Evolutionary conservation across 2,329 filamentous ascomycete genomes (phyloP).

Genomic region (Didymella segeticola): DNA sequence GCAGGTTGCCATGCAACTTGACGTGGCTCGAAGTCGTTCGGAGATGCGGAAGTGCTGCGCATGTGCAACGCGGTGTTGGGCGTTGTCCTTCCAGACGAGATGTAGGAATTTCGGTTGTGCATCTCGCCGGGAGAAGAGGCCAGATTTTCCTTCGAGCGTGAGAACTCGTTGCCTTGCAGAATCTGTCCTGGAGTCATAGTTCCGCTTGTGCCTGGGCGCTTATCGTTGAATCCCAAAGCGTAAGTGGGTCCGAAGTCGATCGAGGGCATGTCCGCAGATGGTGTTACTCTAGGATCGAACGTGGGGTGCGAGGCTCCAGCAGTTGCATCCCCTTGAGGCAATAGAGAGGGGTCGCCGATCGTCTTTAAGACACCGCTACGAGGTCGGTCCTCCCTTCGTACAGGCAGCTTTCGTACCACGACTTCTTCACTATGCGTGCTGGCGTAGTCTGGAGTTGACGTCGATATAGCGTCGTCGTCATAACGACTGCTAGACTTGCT

Average conservation of each 20-base stretch:
- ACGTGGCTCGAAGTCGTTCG: conserved; percentile 62
- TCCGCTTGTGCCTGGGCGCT: conserved; percentile 63
- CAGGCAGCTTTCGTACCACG: conserved; percentile 47
- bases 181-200: conserved; percentile 52
- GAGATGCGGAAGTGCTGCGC: conserved; percentile 42
- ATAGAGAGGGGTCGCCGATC: conserved; percentile 65
- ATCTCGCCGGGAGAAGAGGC: conserved; percentile 36
- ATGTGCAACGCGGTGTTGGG: conserved; percentile 53
- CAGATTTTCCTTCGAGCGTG: conserved; percentile 45
- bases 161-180: conserved; percentile 34
- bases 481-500: conserved; percentile 62
- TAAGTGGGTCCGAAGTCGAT: conserved; percentile 89
- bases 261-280: conserved; percentile 66
- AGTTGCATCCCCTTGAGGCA: conserved; percentile 45
- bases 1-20: conserved; percentile 82
- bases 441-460: conserved; percentile 77
- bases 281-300: conserved; percentile 1
- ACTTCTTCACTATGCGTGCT: conserved; percentile 61
- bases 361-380: conserved; percentile 82
- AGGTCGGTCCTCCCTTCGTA: conserved; percentile 69
- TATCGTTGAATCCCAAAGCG: conserved; percentile 66
- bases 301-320: conserved; percentile 7
- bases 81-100: conserved; percentile 41
- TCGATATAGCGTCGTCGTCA: conserved; percentile 68
- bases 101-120: conserved; percentile 34